Conservation (phyloP, 495 filamentous ascomycete species). For the Corynascus novoguineensis region DNA sequence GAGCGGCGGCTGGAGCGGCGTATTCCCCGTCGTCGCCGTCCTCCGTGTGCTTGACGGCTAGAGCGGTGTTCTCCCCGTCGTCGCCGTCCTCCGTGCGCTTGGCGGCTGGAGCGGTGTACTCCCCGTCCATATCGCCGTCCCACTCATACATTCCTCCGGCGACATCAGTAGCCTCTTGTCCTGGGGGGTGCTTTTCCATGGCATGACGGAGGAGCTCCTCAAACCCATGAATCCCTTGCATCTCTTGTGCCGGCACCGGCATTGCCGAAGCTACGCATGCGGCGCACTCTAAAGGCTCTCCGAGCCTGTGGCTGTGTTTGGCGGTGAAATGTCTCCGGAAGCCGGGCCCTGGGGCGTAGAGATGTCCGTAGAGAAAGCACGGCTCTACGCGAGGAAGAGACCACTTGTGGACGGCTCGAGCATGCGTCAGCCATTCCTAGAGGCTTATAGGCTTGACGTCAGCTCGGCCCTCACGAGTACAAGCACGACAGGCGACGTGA, state of each 20-base stretch:
- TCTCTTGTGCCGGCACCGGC: slow-evolving; percentile 7
- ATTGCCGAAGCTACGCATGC: slow-evolving; percentile 7
- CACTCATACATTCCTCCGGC: slow-evolving; percentile 7
- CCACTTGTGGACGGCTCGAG: slow-evolving; percentile 7
- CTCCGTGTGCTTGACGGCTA: slow-evolving; percentile 6
- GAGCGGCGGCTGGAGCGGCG: not conserved
- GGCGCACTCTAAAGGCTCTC: slow-evolving; percentile 6
- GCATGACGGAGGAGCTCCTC: slow-evolving; percentile 10
- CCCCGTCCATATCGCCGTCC: slow-evolving; percentile 10
- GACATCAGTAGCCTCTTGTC: slow-evolving; percentile 4
- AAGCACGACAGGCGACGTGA: slow-evolving; percentile 5
- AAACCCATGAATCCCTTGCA: slow-evolving; percentile 2
- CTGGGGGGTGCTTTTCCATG: slow-evolving; percentile 7
- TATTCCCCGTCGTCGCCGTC: not conserved
- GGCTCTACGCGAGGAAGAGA: not conserved
- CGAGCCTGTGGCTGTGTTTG: slow-evolving; percentile 4
- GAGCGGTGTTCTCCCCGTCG: not conserved
- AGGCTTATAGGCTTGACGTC: slow-evolving; percentile 7
- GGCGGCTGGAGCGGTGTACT: too few species aligned
- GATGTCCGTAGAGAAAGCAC: slow-evolving; percentile 11
- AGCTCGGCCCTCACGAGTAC: slow-evolving; percentile 12
- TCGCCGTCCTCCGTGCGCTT: too few species aligned
- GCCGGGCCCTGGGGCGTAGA: slow-evolving; percentile 10
- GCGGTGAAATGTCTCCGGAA: slow-evolving; percentile 11
- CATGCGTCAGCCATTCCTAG: slow-evolving; percentile 13